phyloP scores from a whole-genome alignment of 2,329 filamentous ascomycete genomes.

The Chaetomium olivaceum region DNA sequence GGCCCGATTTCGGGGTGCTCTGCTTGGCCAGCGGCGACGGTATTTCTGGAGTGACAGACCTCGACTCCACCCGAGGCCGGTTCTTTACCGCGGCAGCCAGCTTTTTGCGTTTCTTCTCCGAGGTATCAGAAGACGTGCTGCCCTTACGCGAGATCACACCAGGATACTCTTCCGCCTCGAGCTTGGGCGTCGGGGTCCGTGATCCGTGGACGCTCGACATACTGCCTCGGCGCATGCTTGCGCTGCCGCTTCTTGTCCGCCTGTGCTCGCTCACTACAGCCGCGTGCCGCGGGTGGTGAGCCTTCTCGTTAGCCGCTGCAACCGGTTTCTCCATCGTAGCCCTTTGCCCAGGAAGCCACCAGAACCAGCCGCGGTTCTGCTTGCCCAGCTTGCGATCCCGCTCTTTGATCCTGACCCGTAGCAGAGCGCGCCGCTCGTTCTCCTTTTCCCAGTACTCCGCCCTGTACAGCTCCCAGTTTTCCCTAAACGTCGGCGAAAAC shows the following conservation, averaged over 20 bases:
- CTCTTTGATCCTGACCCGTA: constrained; percentile 69
- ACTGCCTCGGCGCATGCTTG: constrained; percentile 55
- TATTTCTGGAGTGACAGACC: constrained; percentile 57
- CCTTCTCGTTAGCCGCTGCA: constrained; percentile 32
- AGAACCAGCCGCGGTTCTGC: constrained; percentile 71
- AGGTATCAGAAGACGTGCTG: constrained; percentile 50
- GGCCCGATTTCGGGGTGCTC: constrained; percentile 26
- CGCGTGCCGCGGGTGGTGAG: constrained; percentile 43
- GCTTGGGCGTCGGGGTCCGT: constrained; percentile 46
- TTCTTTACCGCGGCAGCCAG: constrained; percentile 44
- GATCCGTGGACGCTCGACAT: constrained; percentile 48
- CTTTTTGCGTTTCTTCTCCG: constrained; percentile 57
- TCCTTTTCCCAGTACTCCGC: constrained; percentile 96
- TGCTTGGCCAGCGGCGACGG: constrained; percentile 56
- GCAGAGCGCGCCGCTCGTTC: constrained; percentile 78
- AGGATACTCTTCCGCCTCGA: constrained; percentile 47
- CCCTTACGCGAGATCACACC: constrained; percentile 41
- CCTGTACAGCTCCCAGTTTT: constrained; percentile 95
- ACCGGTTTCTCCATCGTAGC: constrained; percentile 39
- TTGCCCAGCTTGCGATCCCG: constrained; percentile 68
- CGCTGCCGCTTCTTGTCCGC: constrained; percentile 48
- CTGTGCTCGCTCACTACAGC: constrained; percentile 50
- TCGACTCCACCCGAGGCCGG: constrained; percentile 49
- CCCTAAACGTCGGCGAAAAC: constrained; percentile 89
- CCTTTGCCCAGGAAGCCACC: constrained; percentile 78